phyloP scores from a whole-genome alignment of 2,329 filamentous ascomycete species.

The Pezizomycotina sp. region DNA sequence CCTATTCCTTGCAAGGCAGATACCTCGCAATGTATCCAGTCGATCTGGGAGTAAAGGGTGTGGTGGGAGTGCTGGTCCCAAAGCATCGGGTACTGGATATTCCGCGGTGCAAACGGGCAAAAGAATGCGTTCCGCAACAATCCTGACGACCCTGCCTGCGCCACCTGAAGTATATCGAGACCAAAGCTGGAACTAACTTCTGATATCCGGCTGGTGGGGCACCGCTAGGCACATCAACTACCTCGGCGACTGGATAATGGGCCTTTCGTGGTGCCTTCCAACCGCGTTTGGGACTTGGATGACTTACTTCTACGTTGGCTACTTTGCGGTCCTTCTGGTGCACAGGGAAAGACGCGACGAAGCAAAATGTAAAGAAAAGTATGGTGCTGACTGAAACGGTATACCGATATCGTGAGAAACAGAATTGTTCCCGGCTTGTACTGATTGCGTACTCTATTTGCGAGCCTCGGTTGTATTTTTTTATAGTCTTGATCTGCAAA shows the following conservation, averaged over 20 bases:
- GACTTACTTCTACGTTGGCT: constrained; percentile 88
- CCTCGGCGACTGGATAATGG: constrained; percentile 84
- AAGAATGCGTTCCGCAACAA: constrained; percentile 90
- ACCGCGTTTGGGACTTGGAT: constrained; percentile 79
- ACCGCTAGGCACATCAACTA: constrained; percentile 88
- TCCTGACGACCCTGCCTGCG: constrained; percentile 61
- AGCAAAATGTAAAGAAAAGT: constrained; percentile 79
- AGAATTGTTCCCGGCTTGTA: constrained; percentile 77
- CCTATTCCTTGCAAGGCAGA: constrained; percentile 67
- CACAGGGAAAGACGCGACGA: constrained; percentile 80
- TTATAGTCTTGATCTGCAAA: no score
- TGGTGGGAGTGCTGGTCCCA: constrained; percentile 49
- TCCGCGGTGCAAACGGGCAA: constrained; percentile 83
- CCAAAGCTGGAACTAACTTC: constrained; percentile 60
- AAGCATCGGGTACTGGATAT: constrained; percentile 65
- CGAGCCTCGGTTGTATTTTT: no score
- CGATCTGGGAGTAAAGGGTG: constrained; percentile 52
- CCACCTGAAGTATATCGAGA: constrained; percentile 74
- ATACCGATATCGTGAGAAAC: constrained; percentile 65
- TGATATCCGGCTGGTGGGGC: constrained; percentile 88
- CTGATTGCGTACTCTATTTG: no score
- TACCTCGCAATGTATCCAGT: constrained; percentile 73
- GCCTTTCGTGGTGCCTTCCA: constrained; percentile 77
- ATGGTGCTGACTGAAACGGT: constrained; percentile 85
- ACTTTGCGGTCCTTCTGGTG: constrained; percentile 72